Conservation (phyloP, 495 filamentous ascomycete genomes). For the Pseudoneurospora amorphoporcata region DNA sequence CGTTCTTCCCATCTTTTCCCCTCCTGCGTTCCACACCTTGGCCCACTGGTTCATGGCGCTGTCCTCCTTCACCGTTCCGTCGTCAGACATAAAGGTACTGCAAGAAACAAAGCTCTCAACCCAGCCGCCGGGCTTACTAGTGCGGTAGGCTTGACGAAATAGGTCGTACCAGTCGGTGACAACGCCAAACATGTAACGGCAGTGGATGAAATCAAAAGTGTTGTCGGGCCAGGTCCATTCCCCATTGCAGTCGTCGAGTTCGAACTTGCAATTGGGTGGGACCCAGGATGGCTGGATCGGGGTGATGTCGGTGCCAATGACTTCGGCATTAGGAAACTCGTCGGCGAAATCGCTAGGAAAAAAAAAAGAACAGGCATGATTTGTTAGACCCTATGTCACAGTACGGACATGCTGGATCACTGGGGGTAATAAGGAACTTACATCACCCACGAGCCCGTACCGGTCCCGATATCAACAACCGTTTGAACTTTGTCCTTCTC, state of each 20-base stretch:
- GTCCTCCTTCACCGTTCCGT: neutral
- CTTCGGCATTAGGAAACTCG: conserved; percentile 32
- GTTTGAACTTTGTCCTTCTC: conserved; percentile 12
- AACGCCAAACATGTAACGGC: conserved; percentile 38
- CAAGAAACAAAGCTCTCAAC: conserved; percentile 15
- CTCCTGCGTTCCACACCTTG: conserved; percentile 1
- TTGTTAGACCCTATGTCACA: too few relatives aligned
- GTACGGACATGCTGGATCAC: too few relatives aligned
- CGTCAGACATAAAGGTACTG: conserved; percentile 7
- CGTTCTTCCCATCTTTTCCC: conserved; percentile 6
- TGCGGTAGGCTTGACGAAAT: conserved; percentile 21
- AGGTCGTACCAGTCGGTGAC: conserved; percentile 42
- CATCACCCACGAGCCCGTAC: conserved; percentile 33
- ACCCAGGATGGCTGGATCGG: conserved; percentile 33
- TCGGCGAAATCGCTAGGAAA: conserved; percentile 41
- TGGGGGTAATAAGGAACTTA: too few relatives aligned
- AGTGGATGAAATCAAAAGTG: conserved; percentile 50
- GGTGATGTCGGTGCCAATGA: conserved; percentile 42
- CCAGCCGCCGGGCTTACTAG: conserved; percentile 12
- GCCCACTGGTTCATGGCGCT: conserved; percentile 1
- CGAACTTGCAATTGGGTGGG: conserved; percentile 38
- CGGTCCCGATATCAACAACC: conserved; percentile 29
- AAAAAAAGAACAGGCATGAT: neutral
- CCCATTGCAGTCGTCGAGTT: conserved; percentile 38
- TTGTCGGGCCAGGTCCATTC: conserved; percentile 35